Conservation (phyloP, 2,329 filamentous ascomycete genomes). For the Penicillium sp. region DNA sequence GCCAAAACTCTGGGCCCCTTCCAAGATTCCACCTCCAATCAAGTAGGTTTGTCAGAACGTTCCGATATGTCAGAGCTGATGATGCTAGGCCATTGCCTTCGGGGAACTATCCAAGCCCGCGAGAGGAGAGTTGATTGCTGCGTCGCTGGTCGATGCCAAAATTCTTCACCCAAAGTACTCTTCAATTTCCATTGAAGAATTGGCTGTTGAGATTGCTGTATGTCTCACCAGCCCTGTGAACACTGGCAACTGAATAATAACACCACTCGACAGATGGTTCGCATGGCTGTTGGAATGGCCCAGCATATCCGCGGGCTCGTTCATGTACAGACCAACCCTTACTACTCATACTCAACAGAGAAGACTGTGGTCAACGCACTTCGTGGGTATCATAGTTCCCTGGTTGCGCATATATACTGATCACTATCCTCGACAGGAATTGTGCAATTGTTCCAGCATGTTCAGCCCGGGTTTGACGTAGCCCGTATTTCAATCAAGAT, state of each 20-base stretch:
- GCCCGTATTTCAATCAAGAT: conserved; percentile 64
- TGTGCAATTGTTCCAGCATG: conserved; percentile 48
- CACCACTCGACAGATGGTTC: conserved; percentile 52
- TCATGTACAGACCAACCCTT: conserved; percentile 63
- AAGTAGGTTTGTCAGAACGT: too few species aligned
- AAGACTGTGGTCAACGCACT: conserved; percentile 55
- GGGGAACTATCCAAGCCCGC: conserved; percentile 48
- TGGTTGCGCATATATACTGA: background rate
- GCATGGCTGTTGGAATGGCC: conserved; percentile 54
- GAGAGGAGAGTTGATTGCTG: conserved; percentile 30
- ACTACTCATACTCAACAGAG: conserved; percentile 52
- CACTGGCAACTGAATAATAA: background rate
- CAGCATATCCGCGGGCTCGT: conserved; percentile 54
- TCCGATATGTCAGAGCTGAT: too few species aligned
- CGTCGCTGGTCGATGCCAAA: conserved; percentile 26
- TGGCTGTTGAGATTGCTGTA: conserved; percentile 60
- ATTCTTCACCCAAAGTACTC: conserved; percentile 42
- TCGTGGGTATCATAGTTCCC: conserved; percentile 39
- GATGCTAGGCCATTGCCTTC: conserved; percentile 50
- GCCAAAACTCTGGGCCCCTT: conserved; percentile 51
- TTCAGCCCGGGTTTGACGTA: conserved; percentile 48
- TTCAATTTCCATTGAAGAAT: conserved; percentile 44
- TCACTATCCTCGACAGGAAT: conserved; percentile 45
- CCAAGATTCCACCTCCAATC: conserved; percentile 57
- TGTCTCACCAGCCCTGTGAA: conserved; percentile 1